A percentile compares a stretch with the other conserved stretches of the same genome.
Evolutionary conservation across 2,329 filamentous ascomycete species (phyloP).

Genomic region (Mollisia scopiformis): DNA sequence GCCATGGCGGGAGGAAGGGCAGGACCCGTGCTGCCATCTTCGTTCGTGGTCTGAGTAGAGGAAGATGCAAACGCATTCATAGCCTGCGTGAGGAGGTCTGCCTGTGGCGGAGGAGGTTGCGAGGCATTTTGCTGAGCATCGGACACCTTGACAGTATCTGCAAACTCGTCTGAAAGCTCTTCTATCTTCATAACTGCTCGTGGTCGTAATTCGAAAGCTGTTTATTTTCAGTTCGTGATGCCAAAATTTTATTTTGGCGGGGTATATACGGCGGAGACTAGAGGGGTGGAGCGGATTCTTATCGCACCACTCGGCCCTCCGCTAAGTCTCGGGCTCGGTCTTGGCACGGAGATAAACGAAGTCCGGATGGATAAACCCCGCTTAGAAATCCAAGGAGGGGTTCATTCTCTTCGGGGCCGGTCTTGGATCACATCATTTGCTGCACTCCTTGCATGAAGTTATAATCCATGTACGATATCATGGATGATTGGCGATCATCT

Average conservation of each 20-base stretch:
- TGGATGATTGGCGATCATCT: neutral
- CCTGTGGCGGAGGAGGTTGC: neutral
- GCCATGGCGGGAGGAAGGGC: conserved; percentile 60
- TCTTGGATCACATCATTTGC: conserved; percentile 1
- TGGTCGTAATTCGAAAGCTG: neutral
- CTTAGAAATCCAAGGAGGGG: conserved; percentile 6
- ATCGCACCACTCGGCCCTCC: neutral
- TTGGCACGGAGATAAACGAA: neutral
- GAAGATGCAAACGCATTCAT: conserved; percentile 25
- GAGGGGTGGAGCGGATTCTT: neutral
- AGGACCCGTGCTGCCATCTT: conserved; percentile 30
- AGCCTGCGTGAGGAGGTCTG: conserved; percentile 34
- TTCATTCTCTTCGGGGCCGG: neutral
- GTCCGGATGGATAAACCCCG: neutral
- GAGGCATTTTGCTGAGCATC: conserved; percentile 10
- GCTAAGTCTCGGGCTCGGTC: neutral
- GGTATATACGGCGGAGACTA: neutral
- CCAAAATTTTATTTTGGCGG: neutral
- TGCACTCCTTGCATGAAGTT: neutral
- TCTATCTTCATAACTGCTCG: conserved; percentile 33
- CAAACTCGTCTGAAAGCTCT: conserved; percentile 28
- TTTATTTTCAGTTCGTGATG: neutral
- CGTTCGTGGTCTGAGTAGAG: conserved; percentile 7
- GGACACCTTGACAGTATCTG: conserved; percentile 21
- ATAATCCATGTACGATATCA: neutral